Evolutionary conservation across 352 stramenopile genomes (phyloP), one percentile per base, ranked within the genome.

Genomic region (Pelagophyceae sp.): DNA sequence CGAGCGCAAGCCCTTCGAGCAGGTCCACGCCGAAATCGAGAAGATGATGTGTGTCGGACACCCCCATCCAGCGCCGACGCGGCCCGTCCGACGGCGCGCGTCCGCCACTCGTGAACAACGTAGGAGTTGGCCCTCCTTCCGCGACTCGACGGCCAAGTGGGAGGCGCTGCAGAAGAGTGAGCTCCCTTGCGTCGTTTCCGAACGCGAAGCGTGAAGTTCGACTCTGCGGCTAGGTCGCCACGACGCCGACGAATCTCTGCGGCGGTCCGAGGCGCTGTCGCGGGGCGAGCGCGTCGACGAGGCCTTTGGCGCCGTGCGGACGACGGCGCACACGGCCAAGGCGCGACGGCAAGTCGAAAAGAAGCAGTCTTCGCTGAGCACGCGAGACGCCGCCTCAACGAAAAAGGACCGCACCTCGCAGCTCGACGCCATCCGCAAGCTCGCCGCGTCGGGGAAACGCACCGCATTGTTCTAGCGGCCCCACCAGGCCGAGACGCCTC

Each of bases 41-140:
- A 74, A 74, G 67, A 74, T 74, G 67, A 74, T 54, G 45, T 11
- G 50, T 60, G n/a, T n/a, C n/a, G n/a, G n/a, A n/a, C n/a, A n/a
- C n/a, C n/a, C n/a, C n/a, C n/a, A n/a, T n/a, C n/a, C n/a, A n/a
- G n/a, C n/a, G n/a, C n/a, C n/a, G n/a, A n/a, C n/a, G n/a, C n/a
- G n/a, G n/a, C n/a, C n/a, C n/a, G n/a, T n/a, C n/a, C n/a, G n/a
- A n/a, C n/a, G n/a, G n/a, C n/a, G n/a, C n/a, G n/a, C n/a, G n/a
- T n/a, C n/a, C n/a, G n/a, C n/a, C n/a, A n/a, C n/a, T n/a, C n/a
- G n/a, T n/a, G n/a, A n/a, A n/a, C n/a, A n/a, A n/a, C n/a, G n/a
- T n/a, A n/a, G n/a, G n/a, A n/a, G 11, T 23, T 54, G 45, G 45
- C 45, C 45, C 45, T 54, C 45, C 11, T 54, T 54, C 45, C 11